phyloP scores from a whole-genome alignment of 306 rosid genomes.

The Acacia melanoxylon region DNA sequence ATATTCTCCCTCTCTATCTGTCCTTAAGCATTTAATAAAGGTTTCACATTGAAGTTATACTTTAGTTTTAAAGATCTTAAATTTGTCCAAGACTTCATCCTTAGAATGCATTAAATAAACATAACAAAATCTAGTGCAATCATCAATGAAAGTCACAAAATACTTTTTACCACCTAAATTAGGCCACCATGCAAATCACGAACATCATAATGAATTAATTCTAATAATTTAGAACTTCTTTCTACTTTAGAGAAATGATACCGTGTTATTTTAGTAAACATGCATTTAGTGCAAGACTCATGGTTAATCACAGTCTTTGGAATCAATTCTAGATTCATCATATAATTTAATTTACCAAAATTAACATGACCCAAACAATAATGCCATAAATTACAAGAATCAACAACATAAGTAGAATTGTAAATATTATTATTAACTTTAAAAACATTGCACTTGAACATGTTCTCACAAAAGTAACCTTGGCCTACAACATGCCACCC shows the following conservation, averaged over 20 bases:
- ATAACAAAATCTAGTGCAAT: not conserved
- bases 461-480: not conserved
- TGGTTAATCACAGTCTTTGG: not conserved
- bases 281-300: not conserved
- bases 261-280: not conserved
- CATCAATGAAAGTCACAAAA: not conserved
- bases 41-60: too few relatives aligned
- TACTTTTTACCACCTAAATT: not conserved
- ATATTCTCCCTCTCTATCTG: too few relatives aligned
- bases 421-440: not conserved
- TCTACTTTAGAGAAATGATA: not conserved
- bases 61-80: too few relatives aligned
- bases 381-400: not conserved
- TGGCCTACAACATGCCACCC: too few relatives aligned
- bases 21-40: too few relatives aligned
- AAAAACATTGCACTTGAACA: too few relatives aligned
- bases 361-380: not conserved
- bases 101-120: not conserved
- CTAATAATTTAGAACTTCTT: not conserved
- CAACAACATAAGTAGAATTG: not conserved
- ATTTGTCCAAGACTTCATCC: not conserved
- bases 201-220: too few relatives aligned
- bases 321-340: too few relatives aligned
- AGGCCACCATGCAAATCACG: not conserved
- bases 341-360: not conserved